Conservation (phyloP, 306 rosid species). For the Glycine soja region DNA sequence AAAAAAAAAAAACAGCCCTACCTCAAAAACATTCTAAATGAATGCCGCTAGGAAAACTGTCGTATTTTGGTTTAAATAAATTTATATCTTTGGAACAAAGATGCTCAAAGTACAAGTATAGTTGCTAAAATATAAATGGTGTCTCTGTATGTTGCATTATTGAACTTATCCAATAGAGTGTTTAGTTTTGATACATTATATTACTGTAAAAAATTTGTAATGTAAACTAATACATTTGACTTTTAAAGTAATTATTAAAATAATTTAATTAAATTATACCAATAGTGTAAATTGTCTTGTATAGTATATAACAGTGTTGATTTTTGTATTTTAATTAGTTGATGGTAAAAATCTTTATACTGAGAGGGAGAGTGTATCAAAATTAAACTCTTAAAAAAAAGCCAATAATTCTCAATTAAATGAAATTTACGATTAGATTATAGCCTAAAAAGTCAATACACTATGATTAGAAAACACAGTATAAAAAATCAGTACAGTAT, state of each 20-base stretch:
- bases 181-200: neutral
- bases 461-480: too few relatives aligned
- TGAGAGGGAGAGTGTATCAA: neutral
- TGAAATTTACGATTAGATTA: neutral
- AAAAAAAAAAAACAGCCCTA: too few relatives aligned
- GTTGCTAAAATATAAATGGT: neutral
- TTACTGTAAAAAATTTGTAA: neutral
- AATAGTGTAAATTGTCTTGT: neutral
- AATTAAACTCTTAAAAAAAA: neutral
- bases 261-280: neutral
- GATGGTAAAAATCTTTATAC: neutral
- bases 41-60: neutral
- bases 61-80: neutral
- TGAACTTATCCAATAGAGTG: neutral
- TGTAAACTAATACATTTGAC: neutral
- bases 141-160: neutral
- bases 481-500: too few relatives aligned
- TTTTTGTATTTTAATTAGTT: neutral
- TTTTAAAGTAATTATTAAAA: neutral
- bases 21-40: neutral
- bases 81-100: neutral
- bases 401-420: neutral
- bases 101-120: slow-evolving; percentile 3
- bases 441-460: too few relatives aligned
- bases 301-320: neutral